Conservation (phyloP, 495 filamentous ascomycete species). For the Immersiella caudata region DNA sequence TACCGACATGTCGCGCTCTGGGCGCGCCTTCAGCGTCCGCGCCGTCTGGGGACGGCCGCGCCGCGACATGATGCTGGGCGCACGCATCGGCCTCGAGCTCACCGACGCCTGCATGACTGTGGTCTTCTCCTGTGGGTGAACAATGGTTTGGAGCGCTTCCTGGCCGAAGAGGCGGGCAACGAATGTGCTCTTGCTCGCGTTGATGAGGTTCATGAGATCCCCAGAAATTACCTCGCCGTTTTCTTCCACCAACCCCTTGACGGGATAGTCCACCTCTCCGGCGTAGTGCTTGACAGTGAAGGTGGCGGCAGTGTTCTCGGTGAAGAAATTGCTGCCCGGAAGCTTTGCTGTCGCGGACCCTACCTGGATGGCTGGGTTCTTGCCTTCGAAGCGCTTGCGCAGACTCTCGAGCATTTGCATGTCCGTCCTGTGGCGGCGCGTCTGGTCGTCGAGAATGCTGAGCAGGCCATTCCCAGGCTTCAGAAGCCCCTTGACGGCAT, state of each 20-base stretch:
- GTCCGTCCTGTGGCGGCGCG: constrained; percentile 82
- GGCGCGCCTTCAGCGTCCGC: constrained; percentile 38
- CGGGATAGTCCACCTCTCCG: constrained; percentile 93
- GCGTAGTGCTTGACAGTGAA: constrained; percentile 96
- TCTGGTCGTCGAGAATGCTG: constrained; percentile 95
- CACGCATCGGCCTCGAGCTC: constrained; percentile 88
- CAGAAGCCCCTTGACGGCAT: constrained; percentile 84
- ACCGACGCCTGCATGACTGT: constrained; percentile 96
- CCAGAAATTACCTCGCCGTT: constrained; percentile 95
- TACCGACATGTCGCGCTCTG: constrained; percentile 44
- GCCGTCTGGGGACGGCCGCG: constrained; percentile 48
- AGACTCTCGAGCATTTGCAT: constrained; percentile 86
- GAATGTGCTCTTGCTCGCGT: constrained; percentile 82
- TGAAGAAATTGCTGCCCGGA: constrained; percentile 80
- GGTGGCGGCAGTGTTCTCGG: constrained; percentile 70
- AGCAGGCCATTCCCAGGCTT: constrained; percentile 92
- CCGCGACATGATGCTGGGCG: constrained; percentile 86
- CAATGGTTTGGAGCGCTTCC: constrained; percentile 84
- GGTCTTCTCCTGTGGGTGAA: constrained; percentile 85
- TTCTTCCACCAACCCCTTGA: constrained; percentile 83
- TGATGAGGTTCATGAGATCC: constrained; percentile 94
- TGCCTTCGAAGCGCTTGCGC: constrained; percentile 89
- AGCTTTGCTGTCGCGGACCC: constrained; percentile 66
- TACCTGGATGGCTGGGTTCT: constrained; percentile 85
- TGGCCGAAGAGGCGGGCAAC: constrained; percentile 89